Evolutionary conservation across 257 asterid genomes (phyloP), one percentile per base, ranked within the genome.

Genomic region (Handroanthus guayacan): DNA sequence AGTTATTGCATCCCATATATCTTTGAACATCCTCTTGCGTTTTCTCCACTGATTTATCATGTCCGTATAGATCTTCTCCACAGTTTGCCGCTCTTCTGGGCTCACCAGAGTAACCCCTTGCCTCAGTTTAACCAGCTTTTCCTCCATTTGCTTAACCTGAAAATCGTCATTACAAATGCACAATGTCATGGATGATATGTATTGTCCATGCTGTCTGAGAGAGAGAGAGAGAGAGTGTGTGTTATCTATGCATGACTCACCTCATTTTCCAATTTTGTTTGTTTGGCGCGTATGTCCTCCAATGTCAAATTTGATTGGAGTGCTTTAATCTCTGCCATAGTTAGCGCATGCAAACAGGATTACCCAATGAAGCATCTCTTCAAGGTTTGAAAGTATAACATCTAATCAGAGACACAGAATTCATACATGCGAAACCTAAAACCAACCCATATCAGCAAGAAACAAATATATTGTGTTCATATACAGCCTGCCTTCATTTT

Each of bases 11-110:
- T 90, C 95, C 99, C 99, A 95, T 17, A 93, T 36, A 75, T 91
- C 99, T 83, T 79, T 93, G 83, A 85, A 95, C 98, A 93, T 95
- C 81, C 97, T 88, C 91, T 95, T 95, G 57, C 97, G 94, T 76
- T 72, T 89, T 85, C 87, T 87, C 99, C 99, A 91, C 54, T 93
- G 98, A 78, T 72, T 91, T 20, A 88, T 64, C 79, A 79, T 79
- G 31, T 87, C 89, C 6, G 55, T 70, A 75, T 81, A 93, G 76
- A 75, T 61, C 67, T 82, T 85, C 71, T 89, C 95, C 72, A 91
- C 94, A 70, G 89, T 86, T 82, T 84, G 85, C 39, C 97, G 77
- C 82, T 91, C 93, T 79, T 95, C 95, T 57, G 98, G 92, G 57
- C 93, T 87, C 67, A 93, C 99, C 72, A 93, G 89, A 20, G 92